phyloP scores from a whole-genome alignment of 73 alveolate species.

The Tetrahymena borealis region DNA sequence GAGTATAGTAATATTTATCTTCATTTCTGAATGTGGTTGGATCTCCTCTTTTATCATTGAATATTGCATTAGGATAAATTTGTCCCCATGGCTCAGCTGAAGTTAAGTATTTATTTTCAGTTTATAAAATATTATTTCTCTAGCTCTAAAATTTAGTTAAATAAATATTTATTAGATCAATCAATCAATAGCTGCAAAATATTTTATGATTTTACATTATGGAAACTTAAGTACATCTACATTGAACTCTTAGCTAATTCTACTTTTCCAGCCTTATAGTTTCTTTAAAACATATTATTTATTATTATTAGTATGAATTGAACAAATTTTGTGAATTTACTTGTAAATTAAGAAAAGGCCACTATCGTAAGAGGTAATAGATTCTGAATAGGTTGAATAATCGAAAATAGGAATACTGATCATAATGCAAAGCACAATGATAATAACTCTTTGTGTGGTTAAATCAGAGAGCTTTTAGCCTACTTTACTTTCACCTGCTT shows the following conservation, averaged over 20 bases:
- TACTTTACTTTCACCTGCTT: slow-evolving; percentile 66
- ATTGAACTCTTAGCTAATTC: no score
- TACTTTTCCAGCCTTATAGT: no score
- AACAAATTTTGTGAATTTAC: no score
- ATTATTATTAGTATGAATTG: no score
- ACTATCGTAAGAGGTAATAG: slow-evolving; percentile 6
- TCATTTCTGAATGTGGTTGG: not conserved
- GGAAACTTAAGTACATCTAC: no score
- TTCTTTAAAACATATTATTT: not conserved
- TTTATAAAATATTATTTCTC: not conserved
- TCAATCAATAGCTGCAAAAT: no score
- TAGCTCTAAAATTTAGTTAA: not conserved
- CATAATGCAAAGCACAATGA: slow-evolving; percentile 77
- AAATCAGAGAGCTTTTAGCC: slow-evolving; percentile 84
- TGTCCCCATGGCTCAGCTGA: not conserved
- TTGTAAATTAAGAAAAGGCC: slow-evolving; percentile 28
- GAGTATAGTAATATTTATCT: not conserved
- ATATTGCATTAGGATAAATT: not conserved
- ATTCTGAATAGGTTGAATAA: slow-evolving; percentile 41
- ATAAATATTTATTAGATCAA: not conserved
- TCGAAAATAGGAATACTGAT: slow-evolving; percentile 67
- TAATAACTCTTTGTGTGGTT: slow-evolving; percentile 84
- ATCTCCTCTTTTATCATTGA: not conserved
- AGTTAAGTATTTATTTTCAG: not conserved
- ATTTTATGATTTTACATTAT: no score